Evolutionary conservation across 768 basidiomycete species (phyloP), one percentile per base, ranked within the genome.

Genomic region (Rickenella mellea): DNA sequence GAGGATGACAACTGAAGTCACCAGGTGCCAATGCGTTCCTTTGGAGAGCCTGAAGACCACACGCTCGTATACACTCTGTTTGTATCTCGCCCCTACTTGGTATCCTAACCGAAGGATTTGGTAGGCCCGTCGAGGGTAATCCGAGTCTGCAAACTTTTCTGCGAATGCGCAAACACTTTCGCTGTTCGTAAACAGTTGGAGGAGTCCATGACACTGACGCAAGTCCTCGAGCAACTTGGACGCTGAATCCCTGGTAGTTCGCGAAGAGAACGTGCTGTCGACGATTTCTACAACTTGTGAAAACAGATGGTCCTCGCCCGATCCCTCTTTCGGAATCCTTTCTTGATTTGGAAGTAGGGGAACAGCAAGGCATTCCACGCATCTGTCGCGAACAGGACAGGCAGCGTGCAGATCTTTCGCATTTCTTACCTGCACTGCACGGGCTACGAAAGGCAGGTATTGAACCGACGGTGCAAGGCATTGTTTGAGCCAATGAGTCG

Each of bases 41-140:
- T 58, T 50, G 15, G 78, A 71, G 20, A 84, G 59, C 33, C 64
- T 69, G 52, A 68, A 60, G 28, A 70, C 67, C 27, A 78, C 64
- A 14, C 64, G 50, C 54, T 84, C 79, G 71, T 79, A 86, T 7
- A 69, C 70, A 45, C 67, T 70, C 39, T 69, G 69, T 40, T 69
- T 70, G 49, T 77, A 57, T 7, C 51, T 58, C 53, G 63, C 68
- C 25, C 79, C 81, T 5, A 76, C 57, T 6, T 58, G 50, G 48
- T 71, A 65, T 0, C 76, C 70, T 15, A 82, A 54, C 25, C 51
- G 46, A 47, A 85, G 62, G 6, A 73, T 56, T 14, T 63, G 64
- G 24, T 70, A 51, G 2, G 74, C 71, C 32, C 61, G 61, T 17
- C 55, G 56, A 9, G 73, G 73, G 4, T 50, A 48, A n/a, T 47